A percentile compares a stretch with the other conserved stretches of the same genome.
Conservation (phyloP, 2,329 filamentous ascomycete species). For the Venturia aucupariae region DNA sequence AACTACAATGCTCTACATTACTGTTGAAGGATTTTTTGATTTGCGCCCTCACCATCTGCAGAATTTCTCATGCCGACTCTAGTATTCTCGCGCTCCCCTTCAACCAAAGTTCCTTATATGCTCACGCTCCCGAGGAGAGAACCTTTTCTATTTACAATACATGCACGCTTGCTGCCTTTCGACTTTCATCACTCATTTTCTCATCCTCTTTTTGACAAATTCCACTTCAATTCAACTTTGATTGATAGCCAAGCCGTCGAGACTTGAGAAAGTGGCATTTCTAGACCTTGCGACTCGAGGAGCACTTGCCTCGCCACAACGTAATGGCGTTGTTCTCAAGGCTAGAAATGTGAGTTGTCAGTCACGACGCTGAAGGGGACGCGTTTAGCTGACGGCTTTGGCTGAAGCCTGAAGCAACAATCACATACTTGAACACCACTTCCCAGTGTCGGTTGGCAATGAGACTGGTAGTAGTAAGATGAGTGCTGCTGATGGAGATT, state of each 20-base stretch:
- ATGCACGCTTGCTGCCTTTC: neutral
- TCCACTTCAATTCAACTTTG: neutral
- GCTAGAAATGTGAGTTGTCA: neutral
- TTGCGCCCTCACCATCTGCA: neutral
- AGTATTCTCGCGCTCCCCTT: neutral
- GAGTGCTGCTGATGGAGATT: constrained; percentile 9
- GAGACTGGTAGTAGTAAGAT: constrained; percentile 2
- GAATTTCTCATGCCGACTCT: neutral
- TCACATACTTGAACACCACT: neutral
- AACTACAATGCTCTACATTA: neutral
- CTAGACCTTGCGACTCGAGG: neutral
- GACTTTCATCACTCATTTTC: neutral
- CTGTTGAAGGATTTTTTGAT: neutral
- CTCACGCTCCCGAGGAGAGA: neutral
- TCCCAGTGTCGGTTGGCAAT: neutral
- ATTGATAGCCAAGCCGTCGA: neutral
- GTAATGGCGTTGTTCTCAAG: neutral
- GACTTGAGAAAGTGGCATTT: neutral
- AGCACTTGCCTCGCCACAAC: neutral
- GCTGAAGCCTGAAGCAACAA: neutral
- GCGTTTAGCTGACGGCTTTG: neutral
- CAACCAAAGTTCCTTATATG: no score
- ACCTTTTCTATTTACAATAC: neutral
- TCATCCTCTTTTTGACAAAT: neutral
- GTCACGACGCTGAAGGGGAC: neutral